Conservation (phyloP, 371 early-diverging fungal species). For the Apophysomyces trapeziformis region DNA sequence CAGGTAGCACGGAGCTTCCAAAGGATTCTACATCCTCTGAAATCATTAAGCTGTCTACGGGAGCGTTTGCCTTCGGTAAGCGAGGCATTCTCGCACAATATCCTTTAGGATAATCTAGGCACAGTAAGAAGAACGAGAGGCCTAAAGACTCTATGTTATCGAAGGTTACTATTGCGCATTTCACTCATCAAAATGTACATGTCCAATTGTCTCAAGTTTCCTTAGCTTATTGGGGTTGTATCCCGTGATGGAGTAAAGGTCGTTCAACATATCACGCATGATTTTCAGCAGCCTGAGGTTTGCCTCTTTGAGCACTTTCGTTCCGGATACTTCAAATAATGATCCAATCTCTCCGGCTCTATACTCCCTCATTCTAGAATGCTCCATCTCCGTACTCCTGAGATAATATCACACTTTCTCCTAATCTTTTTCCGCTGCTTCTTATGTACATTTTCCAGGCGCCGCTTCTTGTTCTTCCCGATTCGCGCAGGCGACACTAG, state of each 20-base stretch:
- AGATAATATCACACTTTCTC: neutral
- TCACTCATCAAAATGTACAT: neutral
- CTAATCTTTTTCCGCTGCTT: neutral
- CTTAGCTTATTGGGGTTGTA: slow-evolving; percentile 1
- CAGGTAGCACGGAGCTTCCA: too few species aligned
- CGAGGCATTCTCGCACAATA: too few species aligned
- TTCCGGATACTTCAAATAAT: neutral
- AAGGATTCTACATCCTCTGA: too few species aligned
- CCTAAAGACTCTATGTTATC: too few species aligned
- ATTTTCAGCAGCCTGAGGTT: slow-evolving; percentile 6
- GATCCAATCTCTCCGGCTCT: neutral
- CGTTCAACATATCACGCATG: slow-evolving; percentile 5
- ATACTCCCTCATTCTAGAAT: neutral
- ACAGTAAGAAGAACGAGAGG: too few species aligned
- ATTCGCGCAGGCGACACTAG: neutral
- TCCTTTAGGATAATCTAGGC: too few species aligned
- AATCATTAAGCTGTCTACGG: too few species aligned
- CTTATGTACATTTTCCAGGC: too few species aligned
- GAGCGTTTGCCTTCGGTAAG: too few species aligned
- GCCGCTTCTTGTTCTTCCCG: neutral
- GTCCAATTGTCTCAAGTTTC: neutral
- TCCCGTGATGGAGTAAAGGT: neutral
- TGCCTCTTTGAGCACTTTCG: slow-evolving; percentile 1
- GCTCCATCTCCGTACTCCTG: neutral
- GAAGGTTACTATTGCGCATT: too few species aligned